Conservation (phyloP, 2,329 filamentous ascomycete genomes). For the Trichoderma breve region DNA sequence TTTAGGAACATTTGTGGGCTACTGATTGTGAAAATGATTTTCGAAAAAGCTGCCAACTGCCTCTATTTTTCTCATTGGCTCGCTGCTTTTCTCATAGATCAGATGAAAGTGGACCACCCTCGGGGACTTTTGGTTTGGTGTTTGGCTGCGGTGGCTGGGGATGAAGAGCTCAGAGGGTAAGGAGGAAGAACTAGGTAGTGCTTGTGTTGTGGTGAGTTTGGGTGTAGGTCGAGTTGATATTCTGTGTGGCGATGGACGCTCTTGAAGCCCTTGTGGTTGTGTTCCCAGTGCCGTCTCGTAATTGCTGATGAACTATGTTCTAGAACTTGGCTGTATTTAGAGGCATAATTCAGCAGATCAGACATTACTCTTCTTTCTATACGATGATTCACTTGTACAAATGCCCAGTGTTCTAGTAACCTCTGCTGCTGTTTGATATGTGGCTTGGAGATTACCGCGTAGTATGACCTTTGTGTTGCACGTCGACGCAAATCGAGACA, state of each 20-base stretch:
- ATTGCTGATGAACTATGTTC: neutral
- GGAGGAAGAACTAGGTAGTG: neutral
- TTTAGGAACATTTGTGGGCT: neutral
- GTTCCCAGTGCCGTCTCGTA: neutral
- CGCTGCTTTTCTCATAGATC: neutral
- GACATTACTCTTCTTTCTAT: neutral
- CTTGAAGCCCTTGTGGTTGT: neutral
- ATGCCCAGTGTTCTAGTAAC: neutral
- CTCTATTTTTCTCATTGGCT: neutral
- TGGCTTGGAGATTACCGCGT: neutral
- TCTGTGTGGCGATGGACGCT: neutral
- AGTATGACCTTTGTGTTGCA: neutral
- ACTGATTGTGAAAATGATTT: neutral
- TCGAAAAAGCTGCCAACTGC: neutral
- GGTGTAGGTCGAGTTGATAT: neutral
- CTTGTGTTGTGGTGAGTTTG: neutral
- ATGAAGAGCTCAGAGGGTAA: neutral
- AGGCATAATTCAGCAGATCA: neutral
- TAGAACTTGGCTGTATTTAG: neutral
- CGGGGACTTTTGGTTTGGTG: constrained; percentile 21
- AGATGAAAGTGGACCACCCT: constrained; percentile 28
- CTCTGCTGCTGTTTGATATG: neutral
- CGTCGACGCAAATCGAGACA: neutral
- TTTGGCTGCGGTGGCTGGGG: neutral
- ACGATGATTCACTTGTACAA: neutral